phyloP scores from a whole-genome alignment of 108 stramenopile species.

The Discostella pseudostelligera region DNA sequence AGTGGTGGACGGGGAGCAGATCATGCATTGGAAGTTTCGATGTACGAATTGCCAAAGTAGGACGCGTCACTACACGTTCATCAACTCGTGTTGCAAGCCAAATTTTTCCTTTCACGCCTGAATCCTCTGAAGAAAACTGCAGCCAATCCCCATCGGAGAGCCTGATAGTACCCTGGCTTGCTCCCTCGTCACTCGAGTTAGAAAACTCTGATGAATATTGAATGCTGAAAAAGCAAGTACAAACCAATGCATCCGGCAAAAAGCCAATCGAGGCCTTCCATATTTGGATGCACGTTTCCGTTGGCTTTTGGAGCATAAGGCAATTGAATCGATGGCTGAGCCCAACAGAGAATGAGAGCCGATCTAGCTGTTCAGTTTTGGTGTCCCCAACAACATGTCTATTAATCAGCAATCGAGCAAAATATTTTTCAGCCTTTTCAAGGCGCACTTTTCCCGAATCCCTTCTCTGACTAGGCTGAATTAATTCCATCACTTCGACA shows the following conservation, averaged over 20 bases:
- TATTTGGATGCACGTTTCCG: conserved; percentile 27
- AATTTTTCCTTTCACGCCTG: conserved; percentile 23
- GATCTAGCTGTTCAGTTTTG: conserved; percentile 17
- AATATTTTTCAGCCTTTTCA: conserved; percentile 32
- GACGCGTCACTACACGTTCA: conserved; percentile 1
- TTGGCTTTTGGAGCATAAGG: conserved; percentile 23
- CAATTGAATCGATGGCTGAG: conserved; percentile 41
- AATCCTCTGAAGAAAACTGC: conserved; percentile 19
- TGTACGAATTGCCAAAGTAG: background rate
- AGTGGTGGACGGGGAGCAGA: background rate
- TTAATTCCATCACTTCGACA: background rate
- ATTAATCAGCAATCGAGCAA: conserved; percentile 35
- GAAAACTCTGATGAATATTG: background rate
- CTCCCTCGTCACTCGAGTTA: background rate
- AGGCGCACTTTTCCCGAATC: conserved; percentile 8
- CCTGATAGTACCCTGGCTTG: background rate
- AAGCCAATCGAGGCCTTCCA: conserved; percentile 17
- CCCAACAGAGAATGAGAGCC: conserved; percentile 26
- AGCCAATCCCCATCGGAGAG: conserved; percentile 10
- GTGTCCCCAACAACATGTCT: conserved; percentile 41
- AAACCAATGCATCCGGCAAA: conserved; percentile 15
- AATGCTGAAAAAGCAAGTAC: conserved; percentile 14
- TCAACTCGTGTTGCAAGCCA: conserved; percentile 3
- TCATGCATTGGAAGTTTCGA: conserved; percentile 1
- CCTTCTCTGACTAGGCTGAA: background rate